Evolutionary conservation across 306 rosid genomes (phyloP), one percentile per base, ranked within the genome.

Genomic region (Malus sylvestris): DNA sequence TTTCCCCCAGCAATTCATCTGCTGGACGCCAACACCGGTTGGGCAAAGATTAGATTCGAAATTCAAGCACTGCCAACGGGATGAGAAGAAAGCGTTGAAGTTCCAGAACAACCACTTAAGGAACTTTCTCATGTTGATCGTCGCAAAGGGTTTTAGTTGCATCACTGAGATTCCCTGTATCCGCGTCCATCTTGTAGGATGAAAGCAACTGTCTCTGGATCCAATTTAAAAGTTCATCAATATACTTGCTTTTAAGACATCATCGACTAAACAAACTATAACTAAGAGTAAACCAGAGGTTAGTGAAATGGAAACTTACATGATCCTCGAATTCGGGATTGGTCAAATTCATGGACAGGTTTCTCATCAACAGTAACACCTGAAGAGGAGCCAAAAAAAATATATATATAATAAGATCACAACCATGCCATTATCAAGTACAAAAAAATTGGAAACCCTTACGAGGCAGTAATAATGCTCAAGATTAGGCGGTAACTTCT

Each of bases 311-410:
- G 74, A 83, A 62, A 86, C 97, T 88, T 84, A 96, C 99, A 72
- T 92, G 98, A 80, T 92, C 93, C 87, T 92, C 97, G 60, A 96
- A 96, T 62, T 89, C 97, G 1, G 98, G 99, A 82, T 96, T 89
- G 19, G 85, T 71, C 80, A 96, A 86, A 85, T 96, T 96, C 85
- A 91, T 88, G 68, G 99, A 89, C 67, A 96, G 83, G 80, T 96
- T 92, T 85, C 99, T 89, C 98, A 92, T 92, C 91, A 96, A 85
- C 75, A 96, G 77, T 66, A 96, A 86, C 76, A 96, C 99, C 99
- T 96, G 78, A 11, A 84, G 22, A 67, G 58, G 32, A 79, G 70
- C 57, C 44, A 81, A 64, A 73, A 4, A 53, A 33, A 0, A 35
- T 25, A 27, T 27, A 27, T 27, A 27, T 27, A 67, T 20, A 22